Evolutionary conservation across 257 asterid species (phyloP), one percentile per base, ranked within the genome.

Genomic region (Osmanthus fragrans): DNA sequence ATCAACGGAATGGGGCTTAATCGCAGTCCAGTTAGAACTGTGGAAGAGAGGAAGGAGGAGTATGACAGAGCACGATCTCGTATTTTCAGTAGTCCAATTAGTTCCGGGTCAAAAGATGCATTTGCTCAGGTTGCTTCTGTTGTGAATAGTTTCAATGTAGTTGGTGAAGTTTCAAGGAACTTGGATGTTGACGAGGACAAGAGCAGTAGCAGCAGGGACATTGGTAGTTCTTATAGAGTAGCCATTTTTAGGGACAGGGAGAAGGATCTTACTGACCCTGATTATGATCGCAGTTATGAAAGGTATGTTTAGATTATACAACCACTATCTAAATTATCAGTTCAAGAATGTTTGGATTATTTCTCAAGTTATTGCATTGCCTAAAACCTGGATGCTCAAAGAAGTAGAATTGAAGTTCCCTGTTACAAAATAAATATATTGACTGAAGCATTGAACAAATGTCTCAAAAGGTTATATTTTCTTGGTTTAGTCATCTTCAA

Each of bases 171-270:
- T 84, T 77, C 88, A 42, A 89, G 84, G 82, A 88, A 84, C 85
- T 75, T 83, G 71, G 82, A 85, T 73, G 49, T 86, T 76, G 91
- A 89, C 77, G 80, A 51, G 73, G 94, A 91, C 75, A 88, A 77
- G 76, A 89, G 40, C 72, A 37, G 83, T 32, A 75, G 75, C 80
- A 81, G 47, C 81, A 81, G 84, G 83, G 96, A 91, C 76, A 63
- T 78, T 29, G 82, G 96, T 74, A 79, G 76, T 81, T 79, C 91
- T 74, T 91, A 92, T 70, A 87, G 92, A 29, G 97, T 94, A 72
- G 99, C 99, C 72, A 96, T 96, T 87, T 82, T 93, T 19, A 89
- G 98, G 90, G 98, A 96, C 92, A 85, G 90, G 87, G 99, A 96
- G 87, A 96, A 93, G 84, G 98, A 96, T 73, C 92, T 92, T 29